Evolutionary conservation across 768 basidiomycete genomes (phyloP).

Genomic region (Collybia mongolica): DNA sequence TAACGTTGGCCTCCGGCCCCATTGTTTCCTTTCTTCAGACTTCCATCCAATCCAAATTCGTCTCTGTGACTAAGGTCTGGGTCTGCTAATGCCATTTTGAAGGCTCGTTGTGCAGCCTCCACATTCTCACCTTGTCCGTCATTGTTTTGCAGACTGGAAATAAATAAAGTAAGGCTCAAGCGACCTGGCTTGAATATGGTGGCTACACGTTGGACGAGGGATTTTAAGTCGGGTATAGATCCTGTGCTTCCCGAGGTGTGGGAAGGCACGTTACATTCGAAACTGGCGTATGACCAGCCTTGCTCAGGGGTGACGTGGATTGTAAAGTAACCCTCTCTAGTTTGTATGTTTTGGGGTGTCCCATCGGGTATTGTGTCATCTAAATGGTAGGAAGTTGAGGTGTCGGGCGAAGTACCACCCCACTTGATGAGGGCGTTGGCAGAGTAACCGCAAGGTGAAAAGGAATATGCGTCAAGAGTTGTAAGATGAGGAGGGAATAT

Average conservation of each 20-base stretch:
- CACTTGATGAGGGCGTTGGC: conserved; percentile 86
- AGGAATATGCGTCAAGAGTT: conserved; percentile 88
- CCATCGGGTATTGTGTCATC: conserved; percentile 10
- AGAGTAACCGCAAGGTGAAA: conserved; percentile 94
- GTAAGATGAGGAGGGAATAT: conserved; percentile 82
- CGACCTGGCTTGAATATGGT: conserved; percentile 89
- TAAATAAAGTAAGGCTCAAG: conserved; percentile 86
- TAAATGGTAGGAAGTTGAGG: not conserved
- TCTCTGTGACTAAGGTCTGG: conserved; percentile 5
- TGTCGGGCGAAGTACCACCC: conserved; percentile 31
- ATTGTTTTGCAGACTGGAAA: conserved; percentile 65
- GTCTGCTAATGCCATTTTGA: conserved; percentile 60
- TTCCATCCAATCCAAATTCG: conserved; percentile 9
- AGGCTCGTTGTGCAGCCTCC: conserved; percentile 74
- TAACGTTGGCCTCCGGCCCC: conserved; percentile 39
- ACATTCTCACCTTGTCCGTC: conserved; percentile 47
- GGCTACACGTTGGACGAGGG: conserved; percentile 86
- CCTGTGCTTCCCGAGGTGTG: conserved; percentile 21
- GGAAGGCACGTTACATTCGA: conserved; percentile 94
- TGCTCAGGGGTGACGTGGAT: conserved; percentile 98
- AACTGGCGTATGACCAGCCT: conserved; percentile 97
- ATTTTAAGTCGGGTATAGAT: conserved; percentile 70
- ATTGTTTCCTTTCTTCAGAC: not conserved
- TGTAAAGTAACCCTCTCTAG: conserved; percentile 91
- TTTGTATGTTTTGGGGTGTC: conserved; percentile 11